Evolutionary conservation across 2,329 filamentous ascomycete genomes (phyloP).

Genomic region (Diplodia sapinea): DNA sequence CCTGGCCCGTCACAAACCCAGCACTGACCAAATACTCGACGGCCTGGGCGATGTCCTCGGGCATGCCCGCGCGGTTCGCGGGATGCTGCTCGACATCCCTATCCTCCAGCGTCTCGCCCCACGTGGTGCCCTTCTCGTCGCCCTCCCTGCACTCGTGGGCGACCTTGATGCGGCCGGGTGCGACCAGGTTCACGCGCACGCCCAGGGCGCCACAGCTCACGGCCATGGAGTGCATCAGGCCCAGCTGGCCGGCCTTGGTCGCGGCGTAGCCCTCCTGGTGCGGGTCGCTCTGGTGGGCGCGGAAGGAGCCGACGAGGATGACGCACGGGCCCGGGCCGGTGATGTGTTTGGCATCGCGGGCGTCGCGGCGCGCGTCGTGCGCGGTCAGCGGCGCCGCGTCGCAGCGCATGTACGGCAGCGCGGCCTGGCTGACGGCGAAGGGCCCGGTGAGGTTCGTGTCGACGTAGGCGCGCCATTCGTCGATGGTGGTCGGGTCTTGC

Average conservation of each 20-base stretch:
- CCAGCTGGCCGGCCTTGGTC: constrained; percentile 48
- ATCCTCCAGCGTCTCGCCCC: constrained; percentile 46
- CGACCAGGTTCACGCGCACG: constrained; percentile 44
- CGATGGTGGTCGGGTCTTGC: constrained; percentile 51
- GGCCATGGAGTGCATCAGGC: constrained; percentile 49
- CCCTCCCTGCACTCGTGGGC: constrained; percentile 55
- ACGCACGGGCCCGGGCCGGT: constrained; percentile 52
- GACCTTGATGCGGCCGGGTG: constrained; percentile 55
- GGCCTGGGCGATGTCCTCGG: constrained; percentile 54
- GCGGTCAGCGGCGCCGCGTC: constrained; percentile 30
- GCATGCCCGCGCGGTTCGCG: constrained; percentile 53
- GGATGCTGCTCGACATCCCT: constrained; percentile 53
- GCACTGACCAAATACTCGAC: constrained; percentile 50
- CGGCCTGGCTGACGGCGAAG: constrained; percentile 55
- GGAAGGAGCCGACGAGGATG: constrained; percentile 55
- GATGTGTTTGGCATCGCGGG: constrained; percentile 33
- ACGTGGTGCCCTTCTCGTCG: constrained; percentile 51
- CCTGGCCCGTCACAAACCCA: constrained; percentile 48
- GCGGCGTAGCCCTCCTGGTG: constrained; percentile 58
- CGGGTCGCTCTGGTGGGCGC: constrained; percentile 53
- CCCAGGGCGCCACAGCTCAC: constrained; percentile 43
- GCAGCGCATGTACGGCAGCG: constrained; percentile 55
- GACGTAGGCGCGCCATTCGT: constrained; percentile 54
- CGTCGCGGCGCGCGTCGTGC: constrained; percentile 32
- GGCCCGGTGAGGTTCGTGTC: constrained; percentile 57